Percentiles rank a stretch among this genome's conserved stretches.
Conservation (phyloP, 768 basidiomycete genomes). For the Sporobolomyces pararoseus region DNA sequence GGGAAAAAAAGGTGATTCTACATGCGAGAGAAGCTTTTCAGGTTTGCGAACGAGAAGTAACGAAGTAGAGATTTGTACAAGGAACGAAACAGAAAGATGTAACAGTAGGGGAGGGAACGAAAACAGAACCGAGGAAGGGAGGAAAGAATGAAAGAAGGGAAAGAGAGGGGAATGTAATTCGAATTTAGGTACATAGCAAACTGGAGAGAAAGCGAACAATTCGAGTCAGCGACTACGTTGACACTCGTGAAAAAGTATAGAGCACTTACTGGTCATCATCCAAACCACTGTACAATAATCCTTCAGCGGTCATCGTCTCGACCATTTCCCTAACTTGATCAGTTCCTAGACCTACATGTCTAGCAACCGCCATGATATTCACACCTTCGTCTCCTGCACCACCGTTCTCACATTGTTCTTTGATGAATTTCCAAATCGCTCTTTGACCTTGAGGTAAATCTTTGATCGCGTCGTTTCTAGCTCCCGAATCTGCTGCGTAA, state of each 20-base stretch:
- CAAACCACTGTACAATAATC: slow-evolving; percentile 67
- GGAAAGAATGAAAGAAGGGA: no score
- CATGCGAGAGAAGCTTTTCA: no score
- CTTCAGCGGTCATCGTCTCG: slow-evolving; percentile 73
- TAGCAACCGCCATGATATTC: slow-evolving; percentile 68
- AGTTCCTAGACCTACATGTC: slow-evolving; percentile 60
- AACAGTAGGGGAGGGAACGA: no score
- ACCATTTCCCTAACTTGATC: slow-evolving; percentile 65
- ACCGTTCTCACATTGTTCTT: slow-evolving; percentile 40
- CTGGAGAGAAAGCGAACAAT: no score
- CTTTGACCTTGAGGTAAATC: slow-evolving; percentile 62
- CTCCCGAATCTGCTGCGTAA: slow-evolving; percentile 17
- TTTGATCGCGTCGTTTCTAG: slow-evolving; percentile 52
- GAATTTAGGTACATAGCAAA: no score
- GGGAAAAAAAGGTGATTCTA: no score
- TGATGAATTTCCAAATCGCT: slow-evolving; percentile 65
- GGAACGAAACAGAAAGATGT: no score
- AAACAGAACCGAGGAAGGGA: no score
- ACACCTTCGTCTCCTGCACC: slow-evolving; percentile 63
- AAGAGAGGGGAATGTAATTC: no score
- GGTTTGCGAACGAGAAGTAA: no score
- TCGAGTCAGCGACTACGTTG: no score
- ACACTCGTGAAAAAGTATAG: neutral
- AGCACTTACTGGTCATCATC: slow-evolving; percentile 38
- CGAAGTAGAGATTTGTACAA: no score